These are phyloP conservation scores for Vaccinium vitisidaea DNA, from an alignment of 148 eudicot genomes.

Conservation along the genomic window DNA sequence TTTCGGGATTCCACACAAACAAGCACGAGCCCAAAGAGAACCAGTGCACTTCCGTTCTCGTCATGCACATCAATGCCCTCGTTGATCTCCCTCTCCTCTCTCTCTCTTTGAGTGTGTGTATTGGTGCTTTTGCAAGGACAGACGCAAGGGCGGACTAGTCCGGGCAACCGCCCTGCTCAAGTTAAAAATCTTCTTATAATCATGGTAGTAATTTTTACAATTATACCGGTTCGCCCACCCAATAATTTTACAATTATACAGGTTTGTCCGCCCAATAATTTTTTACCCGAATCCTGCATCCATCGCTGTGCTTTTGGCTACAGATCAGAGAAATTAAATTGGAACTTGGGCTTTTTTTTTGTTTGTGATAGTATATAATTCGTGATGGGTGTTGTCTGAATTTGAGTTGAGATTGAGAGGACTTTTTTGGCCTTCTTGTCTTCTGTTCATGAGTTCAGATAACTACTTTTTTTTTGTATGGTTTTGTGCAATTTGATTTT, in stretches of 20 bases:
- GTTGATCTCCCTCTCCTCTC: slow-evolving; percentile 11
- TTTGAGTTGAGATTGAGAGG: background rate
- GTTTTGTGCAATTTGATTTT: background rate
- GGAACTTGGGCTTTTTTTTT: too few relatives aligned
- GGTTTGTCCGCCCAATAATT: too few relatives aligned
- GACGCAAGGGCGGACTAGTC: background rate
- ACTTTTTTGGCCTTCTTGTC: background rate
- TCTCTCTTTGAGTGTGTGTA: background rate
- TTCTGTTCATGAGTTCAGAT: background rate
- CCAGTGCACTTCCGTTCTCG: slow-evolving; percentile 24
- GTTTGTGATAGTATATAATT: background rate
- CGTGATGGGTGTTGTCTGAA: background rate
- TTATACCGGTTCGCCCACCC: too few relatives aligned
- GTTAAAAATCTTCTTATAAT: too few relatives aligned
- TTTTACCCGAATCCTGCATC: too few relatives aligned
- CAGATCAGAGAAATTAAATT: too few relatives aligned
- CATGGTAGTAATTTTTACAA: too few relatives aligned
- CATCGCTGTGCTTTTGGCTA: too few relatives aligned
- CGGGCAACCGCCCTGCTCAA: too few relatives aligned
- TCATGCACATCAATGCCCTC: slow-evolving; percentile 28
- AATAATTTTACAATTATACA: too few relatives aligned
- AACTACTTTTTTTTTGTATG: background rate
- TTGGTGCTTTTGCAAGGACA: background rate
- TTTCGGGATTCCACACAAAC: background rate
- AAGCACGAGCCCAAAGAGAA: slow-evolving; percentile 22